Evolutionary conservation across 2,329 filamentous ascomycete genomes (phyloP).

Genomic region (Beauveria caledonica): DNA sequence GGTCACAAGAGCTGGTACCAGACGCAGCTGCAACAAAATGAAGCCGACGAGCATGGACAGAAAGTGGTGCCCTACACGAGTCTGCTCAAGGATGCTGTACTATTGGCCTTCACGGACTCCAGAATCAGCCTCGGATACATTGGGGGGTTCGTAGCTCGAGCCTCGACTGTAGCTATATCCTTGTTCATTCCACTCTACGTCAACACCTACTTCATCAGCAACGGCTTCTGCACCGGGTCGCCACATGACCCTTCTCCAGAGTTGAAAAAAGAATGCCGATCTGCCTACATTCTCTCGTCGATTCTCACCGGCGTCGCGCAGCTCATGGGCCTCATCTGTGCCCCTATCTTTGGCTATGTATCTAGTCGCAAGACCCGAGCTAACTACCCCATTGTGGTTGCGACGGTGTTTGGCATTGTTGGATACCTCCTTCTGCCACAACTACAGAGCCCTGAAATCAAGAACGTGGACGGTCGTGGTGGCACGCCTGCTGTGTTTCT

Average conservation of each 20-base stretch:
- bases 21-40: constrained; percentile 16
- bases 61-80: constrained; percentile 47
- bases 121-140: constrained; percentile 83
- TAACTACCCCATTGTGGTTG: constrained; percentile 66
- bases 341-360: constrained; percentile 79
- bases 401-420: constrained; percentile 64
- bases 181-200: constrained; percentile 90
- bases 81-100: constrained; percentile 53
- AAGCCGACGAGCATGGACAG: constrained; percentile 19
- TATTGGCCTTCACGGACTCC: constrained; percentile 65
- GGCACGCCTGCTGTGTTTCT: constrained; percentile 64
- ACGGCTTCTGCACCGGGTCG: constrained; percentile 66
- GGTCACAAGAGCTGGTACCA: constrained; percentile 26
- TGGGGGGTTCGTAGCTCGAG: constrained; percentile 88
- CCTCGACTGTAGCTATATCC: constrained; percentile 90
- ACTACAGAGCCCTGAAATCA: constrained; percentile 69
- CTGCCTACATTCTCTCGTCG: constrained; percentile 81
- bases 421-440: constrained; percentile 72
- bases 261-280: constrained; percentile 75
- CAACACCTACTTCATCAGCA: constrained; percentile 79
- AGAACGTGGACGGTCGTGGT: constrained; percentile 53
- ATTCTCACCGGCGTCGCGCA: constrained; percentile 86
- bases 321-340: constrained; percentile 73
- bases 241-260: constrained; percentile 59
- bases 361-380: constrained; percentile 59